Evolutionary conservation across 805 yeast genomes (phyloP).

Genomic region (Komagataella ulmi): DNA sequence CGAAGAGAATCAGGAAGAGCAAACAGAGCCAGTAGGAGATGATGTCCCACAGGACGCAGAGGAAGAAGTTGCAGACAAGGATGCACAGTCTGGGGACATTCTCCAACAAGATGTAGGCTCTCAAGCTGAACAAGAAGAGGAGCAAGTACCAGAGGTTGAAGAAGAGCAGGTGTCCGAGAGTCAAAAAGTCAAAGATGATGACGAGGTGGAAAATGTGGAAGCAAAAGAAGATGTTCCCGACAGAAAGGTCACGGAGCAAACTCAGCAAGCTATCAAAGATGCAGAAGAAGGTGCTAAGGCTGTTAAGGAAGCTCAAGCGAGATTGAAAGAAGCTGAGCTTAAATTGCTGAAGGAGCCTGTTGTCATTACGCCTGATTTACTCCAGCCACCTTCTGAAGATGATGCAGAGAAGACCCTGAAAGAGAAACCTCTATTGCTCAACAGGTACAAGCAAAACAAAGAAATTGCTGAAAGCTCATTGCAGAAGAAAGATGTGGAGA

Average conservation of each 20-base stretch:
- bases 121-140: conserved; percentile 7
- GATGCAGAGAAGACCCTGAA: conserved; percentile 23
- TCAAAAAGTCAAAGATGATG: background rate
- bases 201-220: background rate
- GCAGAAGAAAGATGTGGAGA: conserved; percentile 26
- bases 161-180: background rate
- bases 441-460: conserved; percentile 35
- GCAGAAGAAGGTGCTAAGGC: conserved; percentile 11
- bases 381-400: conserved; percentile 16
- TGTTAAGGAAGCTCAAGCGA: conserved; percentile 6
- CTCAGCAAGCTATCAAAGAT: conserved; percentile 20
- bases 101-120: background rate
- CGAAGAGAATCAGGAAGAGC: background rate
- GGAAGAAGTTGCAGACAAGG: background rate
- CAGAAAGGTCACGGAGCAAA: background rate
- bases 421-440: conserved; percentile 34
- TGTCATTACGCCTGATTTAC: conserved; percentile 16
- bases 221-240: conserved; percentile 1
- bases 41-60: conserved; percentile 2
- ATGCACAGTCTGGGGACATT: background rate
- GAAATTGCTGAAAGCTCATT: conserved; percentile 31
- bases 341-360: background rate
- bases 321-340: conserved; percentile 10
- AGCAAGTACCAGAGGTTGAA: conserved; percentile 3
- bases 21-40: conserved; percentile 3